These are phyloP conservation scores for Cystobasidium pallidum DNA, from an alignment of 1,284 basidiomycete genomes.

Conservation along the genomic window DNA sequence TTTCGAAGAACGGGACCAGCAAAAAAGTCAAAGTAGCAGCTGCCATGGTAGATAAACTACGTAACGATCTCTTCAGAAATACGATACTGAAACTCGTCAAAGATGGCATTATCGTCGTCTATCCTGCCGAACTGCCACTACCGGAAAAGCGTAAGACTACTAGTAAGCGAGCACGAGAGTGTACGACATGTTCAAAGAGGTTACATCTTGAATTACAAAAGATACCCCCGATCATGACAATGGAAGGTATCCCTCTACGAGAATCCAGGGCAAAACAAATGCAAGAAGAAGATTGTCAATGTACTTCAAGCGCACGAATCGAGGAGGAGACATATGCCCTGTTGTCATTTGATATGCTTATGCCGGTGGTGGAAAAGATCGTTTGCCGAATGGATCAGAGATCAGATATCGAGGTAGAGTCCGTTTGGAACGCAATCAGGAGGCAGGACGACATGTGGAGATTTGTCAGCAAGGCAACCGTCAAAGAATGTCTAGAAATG, in stretches of 20 bases:
- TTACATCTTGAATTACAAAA: not conserved
- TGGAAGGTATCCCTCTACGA: slow-evolving; percentile 11
- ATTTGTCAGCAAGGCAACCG: slow-evolving; percentile 8
- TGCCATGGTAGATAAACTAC: not conserved
- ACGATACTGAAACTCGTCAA: slow-evolving; percentile 27
- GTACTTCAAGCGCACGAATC: not conserved
- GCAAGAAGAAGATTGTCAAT: not conserved
- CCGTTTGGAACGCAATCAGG: slow-evolving; percentile 14
- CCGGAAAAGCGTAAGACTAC: too few relatives aligned
- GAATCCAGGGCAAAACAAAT: not conserved
- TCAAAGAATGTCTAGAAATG: slow-evolving; percentile 30
- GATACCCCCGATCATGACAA: slow-evolving; percentile 9
- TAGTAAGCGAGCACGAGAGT: not conserved
- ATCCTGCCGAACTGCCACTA: slow-evolving; percentile 10
- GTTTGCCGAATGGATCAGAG: not conserved
- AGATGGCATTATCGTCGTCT: slow-evolving; percentile 21
- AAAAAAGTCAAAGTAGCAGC: slow-evolving; percentile 2
- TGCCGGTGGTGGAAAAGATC: slow-evolving; percentile 19
- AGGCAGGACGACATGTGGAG: slow-evolving; percentile 32
- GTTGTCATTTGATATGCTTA: not conserved
- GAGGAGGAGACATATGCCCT: slow-evolving; percentile 33
- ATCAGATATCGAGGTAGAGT: not conserved
- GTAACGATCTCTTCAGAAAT: slow-evolving; percentile 30
- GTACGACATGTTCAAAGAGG: not conserved
- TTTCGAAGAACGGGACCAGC: not conserved